Percentiles rank a stretch among this genome's conserved stretches.
Conservation (phyloP, 1,284 basidiomycete species). For the Trichosporon faecale region DNA sequence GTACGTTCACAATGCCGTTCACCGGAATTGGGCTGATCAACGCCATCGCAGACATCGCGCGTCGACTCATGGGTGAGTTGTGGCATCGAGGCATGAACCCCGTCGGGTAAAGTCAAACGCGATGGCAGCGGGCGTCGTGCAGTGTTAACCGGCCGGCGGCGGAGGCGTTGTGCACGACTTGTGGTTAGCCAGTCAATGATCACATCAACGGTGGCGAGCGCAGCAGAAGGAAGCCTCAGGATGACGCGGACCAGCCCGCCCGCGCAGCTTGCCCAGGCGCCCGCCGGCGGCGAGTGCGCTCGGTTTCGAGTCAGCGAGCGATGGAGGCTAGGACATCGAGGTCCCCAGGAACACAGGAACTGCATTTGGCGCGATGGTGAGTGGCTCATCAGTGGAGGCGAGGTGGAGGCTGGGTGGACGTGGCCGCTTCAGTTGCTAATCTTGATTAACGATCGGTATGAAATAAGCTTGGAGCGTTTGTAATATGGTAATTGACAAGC, state of each 20-base stretch:
- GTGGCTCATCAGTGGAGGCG: background rate
- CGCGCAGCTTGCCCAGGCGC: constrained; percentile 4
- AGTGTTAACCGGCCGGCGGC: constrained; percentile 3
- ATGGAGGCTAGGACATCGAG: background rate
- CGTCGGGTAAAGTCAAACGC: constrained; percentile 5
- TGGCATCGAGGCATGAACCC: background rate
- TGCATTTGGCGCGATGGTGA: background rate
- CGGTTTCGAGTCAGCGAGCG: background rate
- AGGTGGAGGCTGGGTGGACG: constrained; percentile 10
- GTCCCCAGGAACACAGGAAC: background rate
- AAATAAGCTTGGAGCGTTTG: constrained; percentile 5
- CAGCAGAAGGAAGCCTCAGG: background rate
- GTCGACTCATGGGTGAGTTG: background rate
- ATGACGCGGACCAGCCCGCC: constrained; percentile 5
- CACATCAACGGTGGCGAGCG: background rate
- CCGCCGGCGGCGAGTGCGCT: background rate
- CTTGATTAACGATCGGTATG: constrained; percentile 5
- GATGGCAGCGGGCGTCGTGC: background rate
- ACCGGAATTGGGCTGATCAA: constrained; percentile 5
- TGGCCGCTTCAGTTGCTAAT: constrained; percentile 7
- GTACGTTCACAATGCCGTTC: background rate
- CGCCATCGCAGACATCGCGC: background rate
- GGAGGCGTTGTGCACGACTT: background rate
- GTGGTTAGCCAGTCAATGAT: background rate
- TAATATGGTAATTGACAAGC: background rate